Base-by-base conservation (phyloP, 441 rosid genomes). In the Metrosideros polymorpha region DNA sequence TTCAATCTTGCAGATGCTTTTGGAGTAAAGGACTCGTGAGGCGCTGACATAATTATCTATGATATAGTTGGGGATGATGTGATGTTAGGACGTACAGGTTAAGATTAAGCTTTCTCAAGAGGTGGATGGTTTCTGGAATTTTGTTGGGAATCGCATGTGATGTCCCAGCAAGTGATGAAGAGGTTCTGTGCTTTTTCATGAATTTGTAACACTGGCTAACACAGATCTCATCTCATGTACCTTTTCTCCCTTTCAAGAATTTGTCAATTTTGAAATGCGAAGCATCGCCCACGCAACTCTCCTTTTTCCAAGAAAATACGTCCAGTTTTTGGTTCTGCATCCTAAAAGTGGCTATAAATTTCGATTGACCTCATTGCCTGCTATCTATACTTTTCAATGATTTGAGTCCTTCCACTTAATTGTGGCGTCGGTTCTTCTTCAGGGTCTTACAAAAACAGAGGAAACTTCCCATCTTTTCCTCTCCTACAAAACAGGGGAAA, bases 1-100 rank as follows among this genome's bases (percentile, higher is more conserved):
- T 90, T 94, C 83, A 91, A 85, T 47, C 32, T 95, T 35, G 98
- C 94, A 3, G 97, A 94, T 14, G 98, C 96, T 53, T 90, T 95
- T 50, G 93, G 91, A 10, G 91, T 92, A 61, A 88, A 87, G 29
- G 92, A 90, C 85, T 27, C 89, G 32, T 84, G 45, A 47, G 83
- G 63, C n/a, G 25, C 84, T 47, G 82, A 85, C 57, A 66, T 86
- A 86, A 53, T 76, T 39, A 49, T 88, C 66, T 55, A 61, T 77
- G 66, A 85, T 89, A 76, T 82, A 83, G 86, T 32, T 39, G 49
- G 53, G 49, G 84, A 83, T n/a, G 29, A 53, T 30, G 63, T 77
- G 77, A 66, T 39, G 4, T 66, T 66, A 35, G 77, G 77, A 66
- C 47, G 2, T 19, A 35, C 45, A 3, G n/a, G 45, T 66, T 14